Evolutionary conservation across 1,284 basidiomycete species (phyloP).

Genomic region (Cronartium ribicola): DNA sequence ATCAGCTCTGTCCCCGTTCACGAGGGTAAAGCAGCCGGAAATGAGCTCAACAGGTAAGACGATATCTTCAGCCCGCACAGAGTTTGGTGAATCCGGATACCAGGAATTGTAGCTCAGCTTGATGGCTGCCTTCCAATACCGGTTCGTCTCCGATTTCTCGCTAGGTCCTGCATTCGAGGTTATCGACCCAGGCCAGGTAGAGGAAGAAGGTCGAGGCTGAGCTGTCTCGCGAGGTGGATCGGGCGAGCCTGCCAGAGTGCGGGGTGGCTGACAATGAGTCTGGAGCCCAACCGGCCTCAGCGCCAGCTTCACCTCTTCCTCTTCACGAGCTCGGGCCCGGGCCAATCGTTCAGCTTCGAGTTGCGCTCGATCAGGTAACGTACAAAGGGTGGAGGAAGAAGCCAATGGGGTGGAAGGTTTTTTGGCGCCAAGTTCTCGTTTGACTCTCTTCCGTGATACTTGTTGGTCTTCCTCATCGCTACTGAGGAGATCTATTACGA

Average conservation of each 20-base stretch:
- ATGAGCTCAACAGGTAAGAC: constrained; percentile 18
- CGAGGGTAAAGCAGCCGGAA: no score
- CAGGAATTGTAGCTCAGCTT: constrained; percentile 19
- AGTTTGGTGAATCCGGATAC: constrained; percentile 13
- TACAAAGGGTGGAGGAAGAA: background rate
- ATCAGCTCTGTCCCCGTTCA: no score
- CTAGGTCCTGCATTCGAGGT: background rate
- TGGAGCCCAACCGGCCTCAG: no score
- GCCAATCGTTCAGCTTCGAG: background rate
- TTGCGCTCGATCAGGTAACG: background rate
- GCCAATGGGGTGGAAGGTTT: background rate
- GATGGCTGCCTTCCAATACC: constrained; percentile 33
- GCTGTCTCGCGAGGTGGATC: background rate
- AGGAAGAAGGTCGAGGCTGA: background rate
- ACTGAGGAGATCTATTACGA: background rate
- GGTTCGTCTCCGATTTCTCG: background rate
- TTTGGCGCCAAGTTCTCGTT: no score
- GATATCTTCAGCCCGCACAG: constrained; percentile 29
- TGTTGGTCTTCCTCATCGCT: background rate
- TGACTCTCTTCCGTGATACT: background rate
- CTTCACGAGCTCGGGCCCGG: background rate
- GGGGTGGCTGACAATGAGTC: no score
- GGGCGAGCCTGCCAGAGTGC: background rate
- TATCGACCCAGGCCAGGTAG: background rate
- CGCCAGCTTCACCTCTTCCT: background rate